Evolutionary conservation across 2,329 filamentous ascomycete genomes (phyloP).

Genomic region (Sclerotinia subarctica): DNA sequence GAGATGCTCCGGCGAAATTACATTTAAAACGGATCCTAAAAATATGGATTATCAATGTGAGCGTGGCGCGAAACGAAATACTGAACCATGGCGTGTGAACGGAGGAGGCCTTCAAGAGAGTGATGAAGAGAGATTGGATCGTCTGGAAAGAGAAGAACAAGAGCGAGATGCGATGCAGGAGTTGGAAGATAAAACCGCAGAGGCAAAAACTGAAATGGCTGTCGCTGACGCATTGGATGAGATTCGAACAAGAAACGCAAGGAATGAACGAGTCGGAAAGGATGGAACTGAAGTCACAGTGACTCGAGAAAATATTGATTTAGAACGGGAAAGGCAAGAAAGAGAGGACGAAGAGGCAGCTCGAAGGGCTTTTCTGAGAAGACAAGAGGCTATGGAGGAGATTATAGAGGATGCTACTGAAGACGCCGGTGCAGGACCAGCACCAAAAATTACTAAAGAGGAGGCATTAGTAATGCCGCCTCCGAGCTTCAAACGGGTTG

Average conservation of each 20-base stretch:
- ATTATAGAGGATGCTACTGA: conserved; percentile 38
- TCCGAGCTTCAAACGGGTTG: conserved; percentile 69
- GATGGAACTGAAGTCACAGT: conserved; percentile 62
- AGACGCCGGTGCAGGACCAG: conserved; percentile 35
- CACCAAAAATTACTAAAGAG: conserved; percentile 40
- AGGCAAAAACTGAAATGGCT: conserved; percentile 93
- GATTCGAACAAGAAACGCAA: conserved; percentile 86
- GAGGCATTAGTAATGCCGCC: conserved; percentile 46
- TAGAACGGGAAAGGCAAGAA: conserved; percentile 65
- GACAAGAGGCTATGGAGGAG: conserved; percentile 38
- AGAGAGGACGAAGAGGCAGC: conserved; percentile 82
- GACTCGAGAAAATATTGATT: conserved; percentile 50
- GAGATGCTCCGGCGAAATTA: conserved; percentile 80
- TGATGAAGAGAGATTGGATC: conserved; percentile 80
- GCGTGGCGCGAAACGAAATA: conserved; percentile 85
- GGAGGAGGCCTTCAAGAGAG: conserved; percentile 65
- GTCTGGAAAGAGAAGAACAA: conserved; percentile 74
- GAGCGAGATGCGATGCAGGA: conserved; percentile 94
- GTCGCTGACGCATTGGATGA: conserved; percentile 95
- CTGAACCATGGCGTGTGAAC: conserved; percentile 77
- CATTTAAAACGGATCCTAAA: conserved; percentile 91
- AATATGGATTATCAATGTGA: conserved; percentile 83
- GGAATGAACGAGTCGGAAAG: conserved; percentile 72
- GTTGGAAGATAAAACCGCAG: conserved; percentile 86
- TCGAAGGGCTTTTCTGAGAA: conserved; percentile 64